Percentiles rank a stretch among this genome's conserved stretches.
These are phyloP conservation scores for Suillus lakei DNA, from an alignment of 768 basidiomycete genomes.

Conservation along the genomic window DNA sequence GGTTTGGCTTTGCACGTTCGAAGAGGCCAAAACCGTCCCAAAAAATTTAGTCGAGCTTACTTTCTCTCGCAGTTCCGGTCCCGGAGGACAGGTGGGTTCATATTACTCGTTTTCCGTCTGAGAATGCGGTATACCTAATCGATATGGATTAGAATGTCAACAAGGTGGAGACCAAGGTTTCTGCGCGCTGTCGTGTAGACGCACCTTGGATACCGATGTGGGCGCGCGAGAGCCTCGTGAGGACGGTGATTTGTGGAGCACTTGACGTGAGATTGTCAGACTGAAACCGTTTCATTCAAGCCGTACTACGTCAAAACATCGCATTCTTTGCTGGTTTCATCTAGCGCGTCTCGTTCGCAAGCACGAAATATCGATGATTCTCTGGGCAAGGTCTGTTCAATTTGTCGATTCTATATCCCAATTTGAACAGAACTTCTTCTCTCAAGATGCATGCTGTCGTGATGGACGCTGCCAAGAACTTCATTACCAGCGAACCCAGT, in stretches of 20 bases:
- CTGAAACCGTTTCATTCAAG: conserved; percentile 38
- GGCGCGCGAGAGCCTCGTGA: conserved; percentile 54
- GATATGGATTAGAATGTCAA: conserved; percentile 62
- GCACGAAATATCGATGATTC: conserved; percentile 77
- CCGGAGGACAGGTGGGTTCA: conserved; percentile 74
- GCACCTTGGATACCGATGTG: conserved; percentile 72
- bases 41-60: conserved; percentile 60
- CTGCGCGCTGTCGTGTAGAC: conserved; percentile 60
- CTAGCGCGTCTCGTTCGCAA: conserved; percentile 75
- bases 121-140: neutral
- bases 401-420: neutral
- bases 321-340: conserved; percentile 70
- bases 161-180: conserved; percentile 86
- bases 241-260: conserved; percentile 43
- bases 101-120: neutral
- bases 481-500: conserved; percentile 28
- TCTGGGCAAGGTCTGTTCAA: conserved; percentile 57
- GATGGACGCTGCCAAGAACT: conserved; percentile 23
- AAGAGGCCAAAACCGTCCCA: conserved; percentile 44
- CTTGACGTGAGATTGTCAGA: neutral
- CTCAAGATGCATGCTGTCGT: conserved; percentile 33
- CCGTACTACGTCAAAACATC: conserved; percentile 71
- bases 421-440: neutral
- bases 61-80: conserved; percentile 82
- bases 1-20: conserved; percentile 59